Percentiles rank a stretch among this genome's conserved stretches.
Conservation (phyloP, 2,329 filamentous ascomycete species). For the Aaosphaeria pasadenensis region DNA sequence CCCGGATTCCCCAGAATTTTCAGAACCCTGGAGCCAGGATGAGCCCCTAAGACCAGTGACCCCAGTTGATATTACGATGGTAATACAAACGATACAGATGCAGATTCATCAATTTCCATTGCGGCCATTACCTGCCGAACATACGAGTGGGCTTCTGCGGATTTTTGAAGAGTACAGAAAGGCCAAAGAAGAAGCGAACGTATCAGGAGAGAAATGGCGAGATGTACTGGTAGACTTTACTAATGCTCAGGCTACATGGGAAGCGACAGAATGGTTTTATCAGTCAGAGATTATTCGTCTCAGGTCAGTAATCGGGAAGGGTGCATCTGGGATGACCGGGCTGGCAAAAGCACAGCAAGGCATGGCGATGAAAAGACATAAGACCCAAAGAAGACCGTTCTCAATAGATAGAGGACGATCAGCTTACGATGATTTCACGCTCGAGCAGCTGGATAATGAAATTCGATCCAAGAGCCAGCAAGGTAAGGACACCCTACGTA, state of each 20-base stretch:
- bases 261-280: slow-evolving; percentile 32
- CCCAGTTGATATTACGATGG: slow-evolving; percentile 20
- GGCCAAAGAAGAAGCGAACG: slow-evolving; percentile 32
- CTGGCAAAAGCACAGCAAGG: slow-evolving; percentile 42
- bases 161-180: slow-evolving; percentile 43
- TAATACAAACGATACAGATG: slow-evolving; percentile 22
- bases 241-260: slow-evolving; percentile 29
- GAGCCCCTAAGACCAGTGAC: slow-evolving; percentile 9
- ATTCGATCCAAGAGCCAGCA: slow-evolving; percentile 21
- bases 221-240: slow-evolving; percentile 23
- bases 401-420: slow-evolving; percentile 9
- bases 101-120: slow-evolving; percentile 17
- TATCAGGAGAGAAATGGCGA: slow-evolving; percentile 22
- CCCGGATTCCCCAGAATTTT: slow-evolving; percentile 16
- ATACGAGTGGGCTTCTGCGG: slow-evolving; percentile 39
- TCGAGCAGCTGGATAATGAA: slow-evolving; percentile 19
- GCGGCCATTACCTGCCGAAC: slow-evolving; percentile 21
- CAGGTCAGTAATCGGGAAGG: slow-evolving; percentile 43
- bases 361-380: slow-evolving; percentile 34
- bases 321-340: slow-evolving; percentile 39
- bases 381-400: slow-evolving; percentile 15
- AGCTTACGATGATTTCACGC: slow-evolving; percentile 11
- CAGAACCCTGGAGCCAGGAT: slow-evolving; percentile 25
- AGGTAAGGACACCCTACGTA: slow-evolving; percentile 11
- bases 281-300: slow-evolving; percentile 43